Percentiles rank a stretch among this genome's conserved stretches.
Conservation (phyloP, 2,329 filamentous ascomycete genomes). For the Botrytis pseudocinerea region DNA sequence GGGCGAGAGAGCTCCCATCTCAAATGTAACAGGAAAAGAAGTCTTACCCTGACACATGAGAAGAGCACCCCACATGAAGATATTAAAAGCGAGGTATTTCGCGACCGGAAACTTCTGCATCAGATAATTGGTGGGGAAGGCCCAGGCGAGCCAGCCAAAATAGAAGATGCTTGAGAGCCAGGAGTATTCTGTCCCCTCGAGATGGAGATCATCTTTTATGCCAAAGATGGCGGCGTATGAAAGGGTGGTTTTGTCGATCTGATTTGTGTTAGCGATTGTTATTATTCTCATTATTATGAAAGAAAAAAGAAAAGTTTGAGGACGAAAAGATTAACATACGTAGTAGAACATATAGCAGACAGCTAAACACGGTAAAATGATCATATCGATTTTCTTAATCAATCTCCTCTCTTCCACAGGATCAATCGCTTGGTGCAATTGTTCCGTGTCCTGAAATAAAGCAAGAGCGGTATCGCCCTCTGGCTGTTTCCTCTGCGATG, state of each 20-base stretch:
- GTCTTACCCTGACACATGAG: not conserved
- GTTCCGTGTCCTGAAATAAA: slow-evolving; percentile 7
- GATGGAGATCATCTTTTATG: slow-evolving; percentile 54
- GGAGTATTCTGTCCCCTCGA: slow-evolving; percentile 51
- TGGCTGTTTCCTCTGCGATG: not conserved
- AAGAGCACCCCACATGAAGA: slow-evolving; percentile 15
- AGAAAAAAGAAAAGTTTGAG: not conserved
- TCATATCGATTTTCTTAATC: slow-evolving; percentile 17
- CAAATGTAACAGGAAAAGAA: slow-evolving; percentile 30
- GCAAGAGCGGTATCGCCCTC: slow-evolving; percentile 7
- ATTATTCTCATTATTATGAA: not conserved
- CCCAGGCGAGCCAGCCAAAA: slow-evolving; percentile 56
- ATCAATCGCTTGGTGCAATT: slow-evolving; percentile 9
- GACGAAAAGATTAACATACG: not conserved
- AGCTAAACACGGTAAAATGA: slow-evolving; percentile 15
- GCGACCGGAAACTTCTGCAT: slow-evolving; percentile 53
- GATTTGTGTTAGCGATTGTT: not conserved
- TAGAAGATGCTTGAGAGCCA: slow-evolving; percentile 49
- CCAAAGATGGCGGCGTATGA: slow-evolving; percentile 60
- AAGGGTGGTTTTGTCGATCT: slow-evolving; percentile 47
- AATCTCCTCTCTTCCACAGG: not conserved
- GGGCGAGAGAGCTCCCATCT: slow-evolving; percentile 30
- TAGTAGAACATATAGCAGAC: slow-evolving; percentile 16
- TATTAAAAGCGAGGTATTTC: slow-evolving; percentile 46
- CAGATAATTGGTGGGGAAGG: slow-evolving; percentile 55